A percentile compares a stretch with the other conserved stretches of the same genome.
Conservation (phyloP, 2,329 filamentous ascomycete genomes). For the Clarireedia paspali region DNA sequence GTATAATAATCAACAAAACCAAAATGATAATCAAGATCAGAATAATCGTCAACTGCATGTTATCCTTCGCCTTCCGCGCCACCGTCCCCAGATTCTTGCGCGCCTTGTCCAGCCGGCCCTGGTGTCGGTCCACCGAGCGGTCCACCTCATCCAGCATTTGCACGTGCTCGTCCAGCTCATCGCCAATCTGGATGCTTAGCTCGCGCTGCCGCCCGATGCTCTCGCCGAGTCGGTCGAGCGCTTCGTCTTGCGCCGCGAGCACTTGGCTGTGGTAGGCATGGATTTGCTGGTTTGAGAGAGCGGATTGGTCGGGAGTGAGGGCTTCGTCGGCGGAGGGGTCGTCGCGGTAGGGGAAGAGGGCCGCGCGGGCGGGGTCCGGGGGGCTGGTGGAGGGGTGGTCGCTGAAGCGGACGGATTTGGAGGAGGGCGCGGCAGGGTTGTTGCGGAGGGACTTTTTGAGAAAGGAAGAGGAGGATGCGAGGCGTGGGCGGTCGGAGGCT, state of each 20-base stretch:
- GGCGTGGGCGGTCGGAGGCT: conserved; percentile 35
- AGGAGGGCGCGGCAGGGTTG: conserved; percentile 26
- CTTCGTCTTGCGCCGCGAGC: conserved; percentile 83
- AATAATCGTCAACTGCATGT: conserved; percentile 74
- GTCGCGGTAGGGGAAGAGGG: conserved; percentile 64
- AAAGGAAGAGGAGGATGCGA: conserved; percentile 37
- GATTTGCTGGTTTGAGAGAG: conserved; percentile 74
- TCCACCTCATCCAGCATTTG: conserved; percentile 87
- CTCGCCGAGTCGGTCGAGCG: conserved; percentile 80
- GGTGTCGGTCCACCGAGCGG: conserved; percentile 71
- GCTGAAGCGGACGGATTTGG: conserved; percentile 82
- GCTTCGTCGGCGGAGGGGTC: conserved; percentile 40
- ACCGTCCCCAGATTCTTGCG: conserved; percentile 64
- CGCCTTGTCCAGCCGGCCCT: conserved; percentile 67
- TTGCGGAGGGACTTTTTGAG: conserved; percentile 30
- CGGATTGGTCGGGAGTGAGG: conserved; percentile 28
- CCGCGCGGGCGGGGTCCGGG: conserved; percentile 43
- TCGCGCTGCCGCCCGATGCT: conserved; percentile 85
- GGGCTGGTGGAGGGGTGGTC: conserved; percentile 44
- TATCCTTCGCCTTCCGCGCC: conserved; percentile 68
- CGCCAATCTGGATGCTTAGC: conserved; percentile 89
- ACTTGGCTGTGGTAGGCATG: conserved; percentile 77
- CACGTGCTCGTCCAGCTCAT: conserved; percentile 89
- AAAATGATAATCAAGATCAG: conserved; percentile 59
- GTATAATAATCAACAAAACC: conserved; percentile 58